Evolutionary conservation across 2,329 filamentous ascomycete species (phyloP).

Genomic region (Stemphylium lycopersici): DNA sequence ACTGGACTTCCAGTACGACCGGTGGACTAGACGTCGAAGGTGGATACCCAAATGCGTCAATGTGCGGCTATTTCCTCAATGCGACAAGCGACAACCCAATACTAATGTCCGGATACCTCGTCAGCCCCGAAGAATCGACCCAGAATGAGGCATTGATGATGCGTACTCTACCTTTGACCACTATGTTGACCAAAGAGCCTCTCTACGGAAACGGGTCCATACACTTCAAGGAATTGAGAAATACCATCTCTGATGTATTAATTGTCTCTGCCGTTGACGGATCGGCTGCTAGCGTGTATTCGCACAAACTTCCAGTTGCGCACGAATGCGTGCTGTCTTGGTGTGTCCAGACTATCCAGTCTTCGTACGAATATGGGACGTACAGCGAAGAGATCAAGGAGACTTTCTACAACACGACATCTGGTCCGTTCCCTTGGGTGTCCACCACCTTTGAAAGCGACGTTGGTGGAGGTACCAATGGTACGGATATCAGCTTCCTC

Average conservation of each 20-base stretch:
- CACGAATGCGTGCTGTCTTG: conserved; percentile 32
- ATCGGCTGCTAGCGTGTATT: not conserved
- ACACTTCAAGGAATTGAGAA: conserved; percentile 24
- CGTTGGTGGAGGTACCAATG: too few species aligned
- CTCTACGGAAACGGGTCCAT: conserved; percentile 22
- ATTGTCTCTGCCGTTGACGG: conserved; percentile 13
- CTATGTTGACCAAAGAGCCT: not conserved
- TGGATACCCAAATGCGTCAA: too few species aligned
- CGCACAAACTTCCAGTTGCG: too few species aligned
- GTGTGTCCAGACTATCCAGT: conserved; percentile 38
- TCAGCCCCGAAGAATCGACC: not conserved
- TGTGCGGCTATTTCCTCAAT: conserved; percentile 39
- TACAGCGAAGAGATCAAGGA: conserved; percentile 28
- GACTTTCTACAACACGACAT: conserved; percentile 5
- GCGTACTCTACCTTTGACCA: conserved; percentile 19
- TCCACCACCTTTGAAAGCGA: too few species aligned
- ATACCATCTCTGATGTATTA: conserved; percentile 25
- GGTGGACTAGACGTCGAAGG: too few species aligned
- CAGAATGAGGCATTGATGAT: conserved; percentile 20
- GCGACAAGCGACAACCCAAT: conserved; percentile 9
- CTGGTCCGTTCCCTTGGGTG: too few species aligned
- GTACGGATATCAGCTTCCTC: too few species aligned
- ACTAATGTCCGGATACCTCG: conserved; percentile 29
- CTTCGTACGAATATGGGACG: conserved; percentile 19
- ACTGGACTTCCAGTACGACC: too few species aligned